These are phyloP conservation scores for Ophiostoma tasmaniense DNA, from an alignment of 2,329 filamentous ascomycete genomes.

Conservation along the genomic window DNA sequence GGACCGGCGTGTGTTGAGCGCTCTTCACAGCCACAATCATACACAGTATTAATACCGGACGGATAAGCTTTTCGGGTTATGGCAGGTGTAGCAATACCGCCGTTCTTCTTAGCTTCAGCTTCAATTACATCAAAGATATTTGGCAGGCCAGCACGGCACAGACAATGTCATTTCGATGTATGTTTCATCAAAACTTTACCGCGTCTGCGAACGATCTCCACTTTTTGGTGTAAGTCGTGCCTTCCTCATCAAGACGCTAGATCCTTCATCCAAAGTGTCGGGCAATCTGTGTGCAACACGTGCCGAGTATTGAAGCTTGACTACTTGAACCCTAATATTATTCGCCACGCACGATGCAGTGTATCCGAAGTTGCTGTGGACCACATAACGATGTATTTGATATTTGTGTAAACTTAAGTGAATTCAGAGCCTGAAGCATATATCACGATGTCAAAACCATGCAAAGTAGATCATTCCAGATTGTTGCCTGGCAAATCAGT, in stretches of 20 bases:
- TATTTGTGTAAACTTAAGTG: too few relatives aligned
- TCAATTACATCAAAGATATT: not conserved
- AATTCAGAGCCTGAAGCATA: not conserved
- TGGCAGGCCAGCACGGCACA: not conserved
- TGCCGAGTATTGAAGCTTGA: not conserved
- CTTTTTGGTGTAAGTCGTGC: conserved; percentile 7
- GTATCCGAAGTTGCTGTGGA: too few relatives aligned
- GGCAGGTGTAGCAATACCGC: not conserved
- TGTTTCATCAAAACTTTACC: not conserved
- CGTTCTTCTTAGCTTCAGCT: too few relatives aligned
- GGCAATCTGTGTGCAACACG: not conserved
- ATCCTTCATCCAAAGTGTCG: not conserved
- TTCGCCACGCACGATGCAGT: too few relatives aligned
- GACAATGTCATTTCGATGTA: not conserved
- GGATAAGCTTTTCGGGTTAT: not conserved
- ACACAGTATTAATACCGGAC: not conserved
- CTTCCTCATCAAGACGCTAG: conserved; percentile 1
- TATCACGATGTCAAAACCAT: too few relatives aligned
- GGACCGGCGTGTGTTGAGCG: not conserved
- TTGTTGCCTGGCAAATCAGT: not conserved
- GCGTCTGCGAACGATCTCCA: not conserved
- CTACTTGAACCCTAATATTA: too few relatives aligned
- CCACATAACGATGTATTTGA: too few relatives aligned
- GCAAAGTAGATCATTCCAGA: not conserved
- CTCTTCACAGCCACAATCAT: not conserved